A percentile compares a stretch with the other conserved stretches of the same genome.
These are phyloP conservation scores for Wallacemonas sp. DNA, from an alignment of 208 protist genomes.

Conservation along the genomic window DNA sequence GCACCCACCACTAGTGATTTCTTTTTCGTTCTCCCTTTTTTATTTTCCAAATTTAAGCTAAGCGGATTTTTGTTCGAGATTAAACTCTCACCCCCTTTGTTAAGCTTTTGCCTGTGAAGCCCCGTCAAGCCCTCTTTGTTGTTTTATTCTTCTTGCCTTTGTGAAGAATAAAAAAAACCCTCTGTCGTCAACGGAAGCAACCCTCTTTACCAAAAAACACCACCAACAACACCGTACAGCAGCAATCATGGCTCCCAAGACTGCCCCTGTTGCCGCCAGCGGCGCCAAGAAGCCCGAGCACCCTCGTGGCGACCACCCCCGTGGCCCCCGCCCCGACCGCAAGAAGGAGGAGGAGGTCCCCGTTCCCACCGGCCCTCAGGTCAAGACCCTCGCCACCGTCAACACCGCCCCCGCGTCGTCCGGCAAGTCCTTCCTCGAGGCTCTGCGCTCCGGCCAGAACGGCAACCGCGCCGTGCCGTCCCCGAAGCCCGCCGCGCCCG, in stretches of 20 bases:
- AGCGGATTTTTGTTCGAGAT: slow-evolving; percentile 12
- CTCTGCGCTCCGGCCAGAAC: slow-evolving; percentile 36
- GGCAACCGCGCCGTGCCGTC: slow-evolving; percentile 14
- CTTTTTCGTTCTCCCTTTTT: slow-evolving; percentile 17
- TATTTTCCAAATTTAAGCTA: slow-evolving; percentile 5
- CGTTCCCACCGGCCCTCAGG: slow-evolving; percentile 41
- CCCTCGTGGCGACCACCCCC: slow-evolving; percentile 14
- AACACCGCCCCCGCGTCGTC: slow-evolving; percentile 54
- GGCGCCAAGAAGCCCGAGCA: slow-evolving; percentile 18
- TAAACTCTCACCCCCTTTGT: slow-evolving; percentile 1
- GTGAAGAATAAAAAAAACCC: no score
- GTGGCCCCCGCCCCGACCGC: slow-evolving; percentile 15
- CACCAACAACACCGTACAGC: slow-evolving; percentile 21
- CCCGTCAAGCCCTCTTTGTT: slow-evolving; percentile 3
- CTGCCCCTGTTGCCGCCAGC: slow-evolving; percentile 12
- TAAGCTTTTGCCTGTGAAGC: slow-evolving; percentile 15
- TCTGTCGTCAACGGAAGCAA: no score
- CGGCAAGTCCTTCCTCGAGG: slow-evolving; percentile 72
- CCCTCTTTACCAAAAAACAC: no score
- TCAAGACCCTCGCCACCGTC: slow-evolving; percentile 56
- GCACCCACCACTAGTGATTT: no score
- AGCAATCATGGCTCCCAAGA: slow-evolving; percentile 36
- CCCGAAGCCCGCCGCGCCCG: slow-evolving; percentile 12
- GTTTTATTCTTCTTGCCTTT: neutral
- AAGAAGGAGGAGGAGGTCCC: slow-evolving; percentile 40